A percentile compares a stretch with the other conserved stretches of the same genome.
Evolutionary conservation across 2,329 filamentous ascomycete species (phyloP).

Genomic region (Aspergillus ochraceoroseus): DNA sequence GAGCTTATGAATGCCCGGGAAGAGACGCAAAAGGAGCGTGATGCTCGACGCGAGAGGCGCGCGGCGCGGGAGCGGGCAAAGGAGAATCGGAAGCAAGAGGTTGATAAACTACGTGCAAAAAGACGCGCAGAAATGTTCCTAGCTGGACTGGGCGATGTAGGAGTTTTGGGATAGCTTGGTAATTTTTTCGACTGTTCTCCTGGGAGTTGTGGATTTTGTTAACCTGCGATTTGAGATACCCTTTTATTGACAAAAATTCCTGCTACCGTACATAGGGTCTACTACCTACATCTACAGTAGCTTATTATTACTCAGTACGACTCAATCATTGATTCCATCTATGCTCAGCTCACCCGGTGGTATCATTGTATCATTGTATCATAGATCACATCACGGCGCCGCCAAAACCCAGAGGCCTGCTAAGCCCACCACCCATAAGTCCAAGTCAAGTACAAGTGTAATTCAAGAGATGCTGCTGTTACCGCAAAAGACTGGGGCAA

Average conservation of each 20-base stretch:
- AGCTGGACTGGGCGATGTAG: slow-evolving; percentile 48
- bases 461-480: background rate
- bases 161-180: slow-evolving; percentile 7
- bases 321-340: too few relatives aligned
- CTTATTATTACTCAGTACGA: too few relatives aligned
- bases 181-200: background rate
- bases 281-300: background rate
- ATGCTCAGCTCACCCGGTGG: background rate
- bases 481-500: background rate
- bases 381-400: slow-evolving; percentile 10
- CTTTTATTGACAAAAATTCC: slow-evolving; percentile 4
- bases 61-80: slow-evolving; percentile 58
- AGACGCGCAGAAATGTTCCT: slow-evolving; percentile 70
- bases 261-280: slow-evolving; percentile 2
- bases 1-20: slow-evolving; percentile 61
- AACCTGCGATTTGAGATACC: slow-evolving; percentile 12
- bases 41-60: slow-evolving; percentile 53
- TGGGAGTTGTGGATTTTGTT: background rate
- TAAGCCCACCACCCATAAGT: background rate
- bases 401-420: too few relatives aligned
- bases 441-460: background rate
- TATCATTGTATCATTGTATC: background rate
- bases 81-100: slow-evolving; percentile 51
- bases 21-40: slow-evolving; percentile 62
- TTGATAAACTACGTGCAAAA: slow-evolving; percentile 54